phyloP scores from a whole-genome alignment of 2,329 filamentous ascomycete species.

The Fonsecaea monophora region DNA sequence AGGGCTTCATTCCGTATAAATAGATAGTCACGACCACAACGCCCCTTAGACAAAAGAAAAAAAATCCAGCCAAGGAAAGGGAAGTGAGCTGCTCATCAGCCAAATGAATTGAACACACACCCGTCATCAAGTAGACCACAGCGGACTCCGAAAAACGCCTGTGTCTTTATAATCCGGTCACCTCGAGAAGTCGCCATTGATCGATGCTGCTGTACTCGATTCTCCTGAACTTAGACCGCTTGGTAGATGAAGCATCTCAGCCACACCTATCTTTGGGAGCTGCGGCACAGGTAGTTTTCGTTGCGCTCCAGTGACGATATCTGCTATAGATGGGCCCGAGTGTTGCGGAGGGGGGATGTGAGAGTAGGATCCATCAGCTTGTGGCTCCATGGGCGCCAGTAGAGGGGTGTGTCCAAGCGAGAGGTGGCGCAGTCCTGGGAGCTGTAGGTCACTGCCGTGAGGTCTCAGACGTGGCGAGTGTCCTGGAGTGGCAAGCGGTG shows the following conservation, averaged over 20 bases:
- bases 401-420: constrained; percentile 71
- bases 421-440: constrained; percentile 82
- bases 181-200: constrained; percentile 66
- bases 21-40: constrained; percentile 13
- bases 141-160: constrained; percentile 12
- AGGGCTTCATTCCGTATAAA: constrained; percentile 12
- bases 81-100: constrained; percentile 2
- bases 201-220: constrained; percentile 77
- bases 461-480: constrained; percentile 91
- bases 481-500: constrained; percentile 94
- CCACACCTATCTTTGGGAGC: constrained; percentile 83
- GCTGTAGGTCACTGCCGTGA: constrained; percentile 74
- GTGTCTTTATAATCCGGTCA: constrained; percentile 13
- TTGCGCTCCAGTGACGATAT: constrained; percentile 93
- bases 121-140: neutral
- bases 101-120: constrained; percentile 2
- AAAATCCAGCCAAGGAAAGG: constrained; percentile 12
- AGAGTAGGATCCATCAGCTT: constrained; percentile 64
- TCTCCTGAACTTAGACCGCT: constrained; percentile 75
- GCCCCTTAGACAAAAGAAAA: neutral
- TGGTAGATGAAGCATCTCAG: constrained; percentile 76
- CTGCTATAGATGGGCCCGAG: constrained; percentile 79
- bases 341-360: constrained; percentile 60
- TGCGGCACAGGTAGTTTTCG: constrained; percentile 90
- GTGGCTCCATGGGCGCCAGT: constrained; percentile 73